Evolutionary conservation across 805 yeast species (phyloP), one percentile per base, ranked within the genome.

Genomic region (Saccharomycopsis sp.): DNA sequence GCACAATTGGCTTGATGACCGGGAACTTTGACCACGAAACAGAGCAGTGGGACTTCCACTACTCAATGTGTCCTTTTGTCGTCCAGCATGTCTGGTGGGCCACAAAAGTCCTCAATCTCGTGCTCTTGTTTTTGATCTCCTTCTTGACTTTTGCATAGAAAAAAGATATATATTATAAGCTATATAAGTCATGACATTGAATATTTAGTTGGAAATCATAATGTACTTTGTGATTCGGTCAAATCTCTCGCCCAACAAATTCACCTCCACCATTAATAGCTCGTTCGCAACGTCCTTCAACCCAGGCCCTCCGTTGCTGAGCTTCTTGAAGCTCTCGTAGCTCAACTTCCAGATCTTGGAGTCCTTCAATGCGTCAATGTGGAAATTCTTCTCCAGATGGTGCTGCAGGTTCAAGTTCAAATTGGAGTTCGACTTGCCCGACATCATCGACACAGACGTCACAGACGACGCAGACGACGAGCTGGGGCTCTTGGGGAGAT

Each of bases 61-160:
- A 75, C 61, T 59, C 71, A 4, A 64, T 80, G 45, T 92, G 98
- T 62, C 79, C 87, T 12, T 89, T 89, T 58, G 70, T 73, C 2
- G 73, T 85, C 8, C 96, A 88, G 61, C 96, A 88, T 57, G 75
- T 82, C 39, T 92, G 98, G 98, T 92, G 98, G 98, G 83, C 72
- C 5, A 70, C 94, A 2, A 78, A 83, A 53, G 69, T 78, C 1
- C 51, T 71, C 5, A 56, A 68, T 3, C 42, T 70, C 1, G 38
- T 75, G 8, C 60, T 73, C 0, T 50, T 65, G 0, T 42, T 72
- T 4, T 43, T 68, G 4, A 57, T 59, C 23, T 65, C 75, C 0
- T 34, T 62, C 15, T 9, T 36, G 9, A 15, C 31, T 21, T 15
- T 41, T 8, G 23, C 36, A 13, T 33, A 33, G 36, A 17, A 7